Percentiles rank a stretch among this genome's conserved stretches.
Conservation (phyloP, 495 filamentous ascomycete genomes). For the Thermochaetoides thermophila region DNA sequence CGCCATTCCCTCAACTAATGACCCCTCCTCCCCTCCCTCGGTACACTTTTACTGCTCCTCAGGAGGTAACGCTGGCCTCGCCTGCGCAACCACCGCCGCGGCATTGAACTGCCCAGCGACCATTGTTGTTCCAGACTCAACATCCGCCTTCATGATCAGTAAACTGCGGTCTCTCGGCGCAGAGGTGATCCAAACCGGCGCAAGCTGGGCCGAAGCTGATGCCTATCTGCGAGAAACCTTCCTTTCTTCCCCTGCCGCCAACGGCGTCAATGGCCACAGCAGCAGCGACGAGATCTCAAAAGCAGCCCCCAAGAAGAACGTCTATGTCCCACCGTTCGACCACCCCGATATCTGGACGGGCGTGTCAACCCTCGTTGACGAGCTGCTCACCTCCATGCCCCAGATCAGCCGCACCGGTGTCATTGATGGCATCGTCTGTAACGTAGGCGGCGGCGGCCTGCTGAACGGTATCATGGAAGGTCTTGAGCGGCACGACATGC, state of each 20-base stretch:
- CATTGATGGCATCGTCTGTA: constrained; percentile 62
- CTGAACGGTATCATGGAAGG: constrained; percentile 67
- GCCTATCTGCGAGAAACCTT: constrained; percentile 48
- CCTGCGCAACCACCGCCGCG: constrained; percentile 65
- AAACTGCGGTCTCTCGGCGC: constrained; percentile 60
- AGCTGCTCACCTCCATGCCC: too few relatives aligned
- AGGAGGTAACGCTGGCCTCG: constrained; percentile 86
- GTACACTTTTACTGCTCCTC: constrained; percentile 81
- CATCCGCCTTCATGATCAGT: constrained; percentile 52
- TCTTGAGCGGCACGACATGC: constrained; percentile 35
- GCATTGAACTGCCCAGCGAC: constrained; percentile 50
- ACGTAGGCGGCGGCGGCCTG: constrained; percentile 80
- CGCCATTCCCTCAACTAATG: constrained; percentile 6
- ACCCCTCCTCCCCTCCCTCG: too few relatives aligned
- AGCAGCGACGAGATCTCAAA: constrained; percentile 15
- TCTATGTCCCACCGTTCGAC: constrained; percentile 92
- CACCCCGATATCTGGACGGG: constrained; percentile 76
- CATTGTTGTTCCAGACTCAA: constrained; percentile 62
- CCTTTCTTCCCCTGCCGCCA: constrained; percentile 27
- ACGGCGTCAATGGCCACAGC: too few relatives aligned
- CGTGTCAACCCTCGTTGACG: constrained; percentile 55
- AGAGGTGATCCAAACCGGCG: constrained; percentile 56
- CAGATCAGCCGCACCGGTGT: too few relatives aligned
- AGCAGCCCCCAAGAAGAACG: constrained; percentile 35
- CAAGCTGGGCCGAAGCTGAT: constrained; percentile 66